phyloP scores from a whole-genome alignment of 2,329 filamentous ascomycete genomes.

The Furcasterigmium sp. region DNA sequence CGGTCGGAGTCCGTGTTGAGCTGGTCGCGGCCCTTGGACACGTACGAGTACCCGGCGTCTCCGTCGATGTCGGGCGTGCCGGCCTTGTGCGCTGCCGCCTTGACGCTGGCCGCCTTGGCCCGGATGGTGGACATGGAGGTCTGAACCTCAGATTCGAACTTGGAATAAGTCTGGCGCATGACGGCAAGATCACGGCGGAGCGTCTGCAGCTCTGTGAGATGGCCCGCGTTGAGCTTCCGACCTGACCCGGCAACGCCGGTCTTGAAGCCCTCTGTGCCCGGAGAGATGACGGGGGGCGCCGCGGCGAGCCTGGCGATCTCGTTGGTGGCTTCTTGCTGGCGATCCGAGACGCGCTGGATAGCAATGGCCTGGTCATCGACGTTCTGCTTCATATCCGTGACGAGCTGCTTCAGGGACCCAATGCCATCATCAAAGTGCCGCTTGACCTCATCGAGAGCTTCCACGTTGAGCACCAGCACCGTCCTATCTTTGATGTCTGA shows the following conservation, averaged over 20 bases:
- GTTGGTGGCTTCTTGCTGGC: constrained; percentile 82
- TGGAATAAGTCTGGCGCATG: constrained; percentile 86
- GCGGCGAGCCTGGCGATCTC: constrained; percentile 66
- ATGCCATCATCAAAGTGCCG: constrained; percentile 92
- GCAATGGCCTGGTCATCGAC: constrained; percentile 78
- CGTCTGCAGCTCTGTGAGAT: constrained; percentile 73
- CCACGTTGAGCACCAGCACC: constrained; percentile 91
- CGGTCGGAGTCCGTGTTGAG: constrained; percentile 84
- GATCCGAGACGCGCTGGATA: constrained; percentile 81
- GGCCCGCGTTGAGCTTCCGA: constrained; percentile 48
- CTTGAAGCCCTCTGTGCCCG: constrained; percentile 34
- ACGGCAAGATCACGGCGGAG: constrained; percentile 86
- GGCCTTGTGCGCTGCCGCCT: constrained; percentile 66
- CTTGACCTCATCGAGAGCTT: constrained; percentile 92
- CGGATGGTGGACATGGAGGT: constrained; percentile 81
- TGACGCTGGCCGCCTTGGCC: constrained; percentile 75
- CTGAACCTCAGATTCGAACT: constrained; percentile 83
- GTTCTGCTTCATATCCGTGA: constrained; percentile 81
- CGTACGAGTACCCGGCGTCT: constrained; percentile 78
- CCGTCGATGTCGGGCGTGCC: constrained; percentile 67
- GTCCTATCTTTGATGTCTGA: constrained; percentile 90
- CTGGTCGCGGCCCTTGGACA: constrained; percentile 80
- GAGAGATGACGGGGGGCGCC: constrained; percentile 36
- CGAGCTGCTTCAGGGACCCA: constrained; percentile 69
- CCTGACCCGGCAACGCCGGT: constrained; percentile 21